A percentile compares a stretch with the other conserved stretches of the same genome.
phyloP scores from a whole-genome alignment of 352 stramenopile species.

The Phytophthora capsici region DNA sequence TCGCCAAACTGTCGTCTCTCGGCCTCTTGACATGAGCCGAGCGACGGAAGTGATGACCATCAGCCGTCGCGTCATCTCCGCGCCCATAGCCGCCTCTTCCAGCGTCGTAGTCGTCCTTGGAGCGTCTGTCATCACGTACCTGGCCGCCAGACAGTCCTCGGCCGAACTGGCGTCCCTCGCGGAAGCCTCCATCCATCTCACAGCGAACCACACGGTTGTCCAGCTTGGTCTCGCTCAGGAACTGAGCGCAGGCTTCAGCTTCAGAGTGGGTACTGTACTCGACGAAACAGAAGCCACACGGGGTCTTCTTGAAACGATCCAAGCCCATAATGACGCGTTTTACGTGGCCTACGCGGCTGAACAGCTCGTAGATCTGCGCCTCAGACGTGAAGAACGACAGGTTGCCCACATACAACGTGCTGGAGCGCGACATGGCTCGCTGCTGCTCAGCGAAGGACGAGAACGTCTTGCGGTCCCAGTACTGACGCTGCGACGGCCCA shows the following conservation, averaged over 20 bases:
- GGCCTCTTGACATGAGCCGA: slow-evolving; percentile 59
- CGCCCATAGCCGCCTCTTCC: slow-evolving; percentile 81
- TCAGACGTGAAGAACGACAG: slow-evolving; percentile 97
- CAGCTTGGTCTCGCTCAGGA: slow-evolving; percentile 88
- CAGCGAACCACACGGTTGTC: slow-evolving; percentile 89
- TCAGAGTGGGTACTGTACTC: slow-evolving; percentile 87
- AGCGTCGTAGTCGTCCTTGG: slow-evolving; percentile 87
- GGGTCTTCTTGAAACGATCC: slow-evolving; percentile 95
- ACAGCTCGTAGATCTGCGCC: slow-evolving; percentile 95
- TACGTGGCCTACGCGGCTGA: slow-evolving; percentile 93
- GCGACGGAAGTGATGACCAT: slow-evolving; percentile 79
- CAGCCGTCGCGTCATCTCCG: slow-evolving; percentile 55
- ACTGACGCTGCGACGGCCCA: slow-evolving; percentile 79
- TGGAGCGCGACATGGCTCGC: slow-evolving; percentile 88
- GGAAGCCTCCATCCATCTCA: slow-evolving; percentile 90
- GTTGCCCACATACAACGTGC: slow-evolving; percentile 98
- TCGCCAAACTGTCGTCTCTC: slow-evolving; percentile 53
- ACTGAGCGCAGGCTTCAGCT: slow-evolving; percentile 79
- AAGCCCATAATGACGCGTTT: slow-evolving; percentile 96
- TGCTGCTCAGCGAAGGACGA: slow-evolving; percentile 93
- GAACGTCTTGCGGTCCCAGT: slow-evolving; percentile 96
- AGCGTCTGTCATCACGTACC: slow-evolving; percentile 85
- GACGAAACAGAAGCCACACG: slow-evolving; percentile 98
- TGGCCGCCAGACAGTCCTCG: slow-evolving; percentile 83
- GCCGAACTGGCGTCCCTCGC: slow-evolving; percentile 87